Evolutionary conservation across 2,329 filamentous ascomycete species (phyloP), one percentile per base, ranked within the genome.

Genomic region (Juglanconis oblonga): DNA sequence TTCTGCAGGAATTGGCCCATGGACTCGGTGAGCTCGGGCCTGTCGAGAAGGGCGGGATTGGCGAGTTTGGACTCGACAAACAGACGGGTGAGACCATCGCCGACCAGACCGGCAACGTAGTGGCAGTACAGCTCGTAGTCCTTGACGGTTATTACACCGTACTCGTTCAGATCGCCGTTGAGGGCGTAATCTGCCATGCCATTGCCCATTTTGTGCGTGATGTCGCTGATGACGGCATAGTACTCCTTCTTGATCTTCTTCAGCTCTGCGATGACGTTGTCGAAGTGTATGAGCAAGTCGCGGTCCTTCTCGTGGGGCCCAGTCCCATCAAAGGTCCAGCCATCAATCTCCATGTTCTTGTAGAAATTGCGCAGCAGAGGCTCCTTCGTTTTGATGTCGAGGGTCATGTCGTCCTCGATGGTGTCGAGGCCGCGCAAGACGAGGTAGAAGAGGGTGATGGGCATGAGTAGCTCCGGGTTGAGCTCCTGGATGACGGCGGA

Each of bases 1-100:
- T 99, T 97, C 72, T 99, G 95, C 63, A 99, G 80, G 76, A 99
- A 97, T 67, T 97, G 90, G 31, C 92, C 95, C 95, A 99, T 99
- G 49, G 92, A 94, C 76, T 97, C 93, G 67, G 92, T 91, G 53
- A 99, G 84, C 63, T 91, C 81, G 38, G 90, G 87, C 55, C 91
- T 86, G 64, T 93, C 84, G 55, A 94, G 79, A 55, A 99, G 83
- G 59, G 87, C 90, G 3, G 91, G 89, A 73, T 97, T 97, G 62
- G 92, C 95, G 59, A 96, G 88, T 63, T 90, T 85, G 54, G 89
- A 89, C 72, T 91, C 87, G 50, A 98, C 92, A 66, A 99, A 98
- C 29, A 99, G 81, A 31, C 90, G 86, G 1, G 95, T 99, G 63
- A 95, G 77, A 48, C 95, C 95, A 74, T 98, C 94, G 59, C 95